Conservation (phyloP, 1,284 basidiomycete species). For the Tilletia walkeri region DNA sequence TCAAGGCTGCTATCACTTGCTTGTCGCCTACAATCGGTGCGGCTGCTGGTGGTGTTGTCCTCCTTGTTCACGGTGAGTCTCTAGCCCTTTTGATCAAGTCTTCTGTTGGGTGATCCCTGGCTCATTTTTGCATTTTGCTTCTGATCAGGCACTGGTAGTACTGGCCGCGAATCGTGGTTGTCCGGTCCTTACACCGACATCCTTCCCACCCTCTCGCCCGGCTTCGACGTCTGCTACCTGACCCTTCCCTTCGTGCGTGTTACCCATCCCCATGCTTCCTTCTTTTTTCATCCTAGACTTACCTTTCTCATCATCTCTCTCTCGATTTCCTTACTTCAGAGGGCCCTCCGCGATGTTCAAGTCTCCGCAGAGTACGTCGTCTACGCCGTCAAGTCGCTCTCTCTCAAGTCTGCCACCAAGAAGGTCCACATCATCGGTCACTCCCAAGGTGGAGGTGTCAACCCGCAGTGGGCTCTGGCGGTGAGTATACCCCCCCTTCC, state of each 20-base stretch:
- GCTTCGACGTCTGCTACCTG: conserved; percentile 54
- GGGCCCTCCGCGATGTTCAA: conserved; percentile 48
- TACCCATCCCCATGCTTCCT: too few species aligned
- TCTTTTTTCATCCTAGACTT: too few species aligned
- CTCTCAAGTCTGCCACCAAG: conserved; percentile 37
- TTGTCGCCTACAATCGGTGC: neutral
- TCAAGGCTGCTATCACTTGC: conserved; percentile 10
- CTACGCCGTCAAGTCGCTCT: conserved; percentile 42
- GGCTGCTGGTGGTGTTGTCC: neutral
- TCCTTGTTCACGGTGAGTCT: conserved; percentile 3
- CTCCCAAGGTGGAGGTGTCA: conserved; percentile 48
- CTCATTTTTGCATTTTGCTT: too few species aligned
- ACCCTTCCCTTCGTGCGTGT: conserved; percentile 35
- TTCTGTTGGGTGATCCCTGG: too few species aligned
- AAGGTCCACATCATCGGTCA: conserved; percentile 53
- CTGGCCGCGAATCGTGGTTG: conserved; percentile 36
- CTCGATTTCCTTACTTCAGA: neutral
- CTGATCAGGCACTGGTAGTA: conserved; percentile 41
- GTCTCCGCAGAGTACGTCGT: conserved; percentile 53
- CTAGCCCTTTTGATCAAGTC: too few species aligned
- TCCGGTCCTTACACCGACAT: conserved; percentile 33
- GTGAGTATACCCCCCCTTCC: too few species aligned
- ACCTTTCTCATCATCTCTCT: too few species aligned
- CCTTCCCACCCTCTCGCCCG: conserved; percentile 32
- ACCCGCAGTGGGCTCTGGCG: conserved; percentile 50